Conservation (phyloP, 2,329 filamentous ascomycete genomes). For the Clarireedia homoeocarpa region DNA sequence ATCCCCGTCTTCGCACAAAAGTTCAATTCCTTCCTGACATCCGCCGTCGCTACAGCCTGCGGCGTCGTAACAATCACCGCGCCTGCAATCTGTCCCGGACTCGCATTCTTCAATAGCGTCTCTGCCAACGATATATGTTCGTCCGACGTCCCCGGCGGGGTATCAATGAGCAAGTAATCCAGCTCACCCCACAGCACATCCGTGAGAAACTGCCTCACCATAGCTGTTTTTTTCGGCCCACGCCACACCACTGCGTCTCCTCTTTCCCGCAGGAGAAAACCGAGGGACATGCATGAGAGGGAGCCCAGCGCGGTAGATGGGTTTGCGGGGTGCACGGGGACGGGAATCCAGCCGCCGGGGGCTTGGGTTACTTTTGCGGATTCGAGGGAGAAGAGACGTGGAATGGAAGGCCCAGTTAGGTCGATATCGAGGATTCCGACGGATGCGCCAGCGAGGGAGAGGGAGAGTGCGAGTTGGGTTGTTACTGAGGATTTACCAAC, state of each 20-base stretch:
- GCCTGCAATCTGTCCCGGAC: constrained; percentile 65
- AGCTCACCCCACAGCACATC: constrained; percentile 82
- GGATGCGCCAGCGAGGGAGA: constrained; percentile 76
- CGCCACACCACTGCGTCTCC: constrained; percentile 95
- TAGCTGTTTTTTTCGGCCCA: constrained; percentile 96
- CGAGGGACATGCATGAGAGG: constrained; percentile 82
- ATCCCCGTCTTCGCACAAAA: constrained; percentile 78
- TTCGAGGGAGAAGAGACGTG: constrained; percentile 88
- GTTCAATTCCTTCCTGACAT: constrained; percentile 79
- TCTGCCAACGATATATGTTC: constrained; percentile 95
- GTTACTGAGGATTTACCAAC: constrained; percentile 98
- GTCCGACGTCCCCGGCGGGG: constrained; percentile 90
- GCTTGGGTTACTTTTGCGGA: constrained; percentile 83
- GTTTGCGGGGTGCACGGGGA: constrained; percentile 64
- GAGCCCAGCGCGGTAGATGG: constrained; percentile 47
- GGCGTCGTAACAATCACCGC: constrained; percentile 95
- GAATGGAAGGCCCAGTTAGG: constrained; percentile 92
- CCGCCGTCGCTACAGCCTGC: constrained; percentile 85
- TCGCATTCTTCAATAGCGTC: constrained; percentile 60
- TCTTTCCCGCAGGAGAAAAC: constrained; percentile 75
- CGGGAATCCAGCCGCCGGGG: constrained; percentile 85
- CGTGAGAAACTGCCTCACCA: constrained; percentile 92
- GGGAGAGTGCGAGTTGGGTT: constrained; percentile 84
- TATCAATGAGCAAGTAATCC: constrained; percentile 94
- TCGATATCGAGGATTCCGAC: constrained; percentile 96